Evolutionary conservation across 2,329 filamentous ascomycete species (phyloP), one percentile per base, ranked within the genome.

Genomic region (Monosporascus sp.): DNA sequence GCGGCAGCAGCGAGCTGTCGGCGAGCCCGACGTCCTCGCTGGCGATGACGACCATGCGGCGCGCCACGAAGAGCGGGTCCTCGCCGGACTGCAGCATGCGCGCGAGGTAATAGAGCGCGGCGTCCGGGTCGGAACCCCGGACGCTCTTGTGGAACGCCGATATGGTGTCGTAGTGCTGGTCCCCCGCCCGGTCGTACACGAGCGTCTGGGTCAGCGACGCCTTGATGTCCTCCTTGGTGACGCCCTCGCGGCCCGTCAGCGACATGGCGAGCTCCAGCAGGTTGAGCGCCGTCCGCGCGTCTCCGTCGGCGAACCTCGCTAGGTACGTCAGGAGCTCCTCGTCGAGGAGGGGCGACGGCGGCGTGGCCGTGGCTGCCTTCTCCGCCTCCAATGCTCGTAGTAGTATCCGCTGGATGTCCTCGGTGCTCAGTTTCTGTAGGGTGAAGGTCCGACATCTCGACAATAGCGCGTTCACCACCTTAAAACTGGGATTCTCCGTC

Each of bases 101-200:
- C 0, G 90, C 90, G 2, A 99, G 83, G 69, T 97, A 99, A 75
- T 97, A 99, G 1, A 99, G 80, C 0, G 93, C 82, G 0, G 93
- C 94, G 69, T 97, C 89, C 0, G 93, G 72, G 65, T 97, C 87
- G 52, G 85, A 88, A 41, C 94, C 94, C 46, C 94, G 88, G 9
- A 97, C 86, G 2, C 91, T 91, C 66, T 99, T 99, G 79, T 97
- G 94, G 64, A 97, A 94, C 31, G 94, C 94, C 1, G 90, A 96
- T 65, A 99, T 97, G 51, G 90, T 94, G 68, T 99, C 93, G 75
- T 97, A 99, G 73, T 97, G 94, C 69, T 96, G 91, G 71, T 99
- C 94, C 50, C 94, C 93, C 0, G 89, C 90, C 52, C 94, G 85
- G 71, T 99, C 94, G 72, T 97, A 97, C 16, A 97, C 91, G 2